Evolutionary conservation across 306 rosid genomes (phyloP).

Genomic region (Gynostemma pentaphyllum): DNA sequence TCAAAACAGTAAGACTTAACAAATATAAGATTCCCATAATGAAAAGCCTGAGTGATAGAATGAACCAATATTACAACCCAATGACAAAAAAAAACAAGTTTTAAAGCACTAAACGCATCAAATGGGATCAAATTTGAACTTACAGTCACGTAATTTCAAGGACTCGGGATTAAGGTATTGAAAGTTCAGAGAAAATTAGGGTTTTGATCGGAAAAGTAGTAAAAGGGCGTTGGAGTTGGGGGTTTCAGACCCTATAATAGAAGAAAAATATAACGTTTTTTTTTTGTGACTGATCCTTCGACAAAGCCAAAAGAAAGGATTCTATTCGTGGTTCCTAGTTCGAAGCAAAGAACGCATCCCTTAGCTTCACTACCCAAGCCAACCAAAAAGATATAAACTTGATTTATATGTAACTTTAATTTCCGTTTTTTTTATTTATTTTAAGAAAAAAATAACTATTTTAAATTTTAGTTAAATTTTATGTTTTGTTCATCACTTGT

Average conservation of each 20-base stretch:
- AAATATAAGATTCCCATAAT: background rate
- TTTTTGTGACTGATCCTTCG: slow-evolving; percentile 1
- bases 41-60: background rate
- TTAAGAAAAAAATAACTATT: too few species aligned
- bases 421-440: too few species aligned
- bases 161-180: background rate
- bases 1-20: background rate
- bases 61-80: background rate
- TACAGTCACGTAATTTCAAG: background rate
- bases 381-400: background rate
- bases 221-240: background rate
- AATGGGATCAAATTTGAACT: background rate
- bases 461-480: too few species aligned
- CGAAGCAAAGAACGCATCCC: background rate
- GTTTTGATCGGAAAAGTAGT: background rate
- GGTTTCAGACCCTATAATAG: background rate
- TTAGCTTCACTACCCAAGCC: background rate
- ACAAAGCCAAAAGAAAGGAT: background rate
- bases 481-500: too few species aligned
- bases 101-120: background rate
- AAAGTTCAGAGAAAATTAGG: background rate
- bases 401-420: too few species aligned
- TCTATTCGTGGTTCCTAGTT: background rate
- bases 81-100: background rate
- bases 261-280: background rate